Evolutionary conservation across 2,329 filamentous ascomycete species (phyloP).

Genomic region (Mollisiaceae sp.): DNA sequence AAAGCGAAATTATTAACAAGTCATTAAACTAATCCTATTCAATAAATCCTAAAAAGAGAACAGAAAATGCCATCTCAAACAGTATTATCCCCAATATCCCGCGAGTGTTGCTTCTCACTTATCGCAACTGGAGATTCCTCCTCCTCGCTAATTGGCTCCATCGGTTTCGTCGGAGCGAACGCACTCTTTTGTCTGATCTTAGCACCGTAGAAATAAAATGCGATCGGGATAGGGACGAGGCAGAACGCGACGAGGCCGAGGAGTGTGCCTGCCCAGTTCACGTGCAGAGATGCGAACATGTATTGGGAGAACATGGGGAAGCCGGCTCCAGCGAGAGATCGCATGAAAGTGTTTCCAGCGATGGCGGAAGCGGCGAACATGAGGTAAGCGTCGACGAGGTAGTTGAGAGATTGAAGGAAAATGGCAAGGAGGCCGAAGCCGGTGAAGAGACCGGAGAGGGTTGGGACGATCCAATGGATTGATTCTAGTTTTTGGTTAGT

Average conservation of each 20-base stretch:
- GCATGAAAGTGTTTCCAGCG: constrained; percentile 80
- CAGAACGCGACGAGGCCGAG: constrained; percentile 63
- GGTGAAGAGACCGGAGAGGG: constrained; percentile 64
- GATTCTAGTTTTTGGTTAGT: constrained; percentile 42
- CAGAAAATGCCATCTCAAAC: background rate
- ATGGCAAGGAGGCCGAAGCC: constrained; percentile 83
- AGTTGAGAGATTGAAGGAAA: constrained; percentile 81
- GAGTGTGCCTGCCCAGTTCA: constrained; percentile 66
- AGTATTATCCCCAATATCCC: background rate
- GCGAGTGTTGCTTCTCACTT: constrained; percentile 20
- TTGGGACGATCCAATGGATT: constrained; percentile 69
- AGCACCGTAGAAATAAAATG: constrained; percentile 65
- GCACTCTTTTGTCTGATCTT: constrained; percentile 60
- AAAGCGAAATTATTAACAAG: background rate
- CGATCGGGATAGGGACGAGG: constrained; percentile 65
- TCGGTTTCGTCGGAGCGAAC: constrained; percentile 56
- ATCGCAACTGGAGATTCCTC: constrained; percentile 23
- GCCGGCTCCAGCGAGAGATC: constrained; percentile 76
- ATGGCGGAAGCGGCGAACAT: constrained; percentile 74
- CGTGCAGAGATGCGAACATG: constrained; percentile 68
- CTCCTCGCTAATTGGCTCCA: constrained; percentile 26
- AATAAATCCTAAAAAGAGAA: background rate
- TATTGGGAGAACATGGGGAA: constrained; percentile 81
- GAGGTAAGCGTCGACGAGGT: constrained; percentile 75
- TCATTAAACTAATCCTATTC: background rate